Percentiles rank a stretch among this genome's conserved stretches.
These are phyloP conservation scores for Neurospora tetraspora DNA, from an alignment of 495 filamentous ascomycete genomes.

Conservation along the genomic window DNA sequence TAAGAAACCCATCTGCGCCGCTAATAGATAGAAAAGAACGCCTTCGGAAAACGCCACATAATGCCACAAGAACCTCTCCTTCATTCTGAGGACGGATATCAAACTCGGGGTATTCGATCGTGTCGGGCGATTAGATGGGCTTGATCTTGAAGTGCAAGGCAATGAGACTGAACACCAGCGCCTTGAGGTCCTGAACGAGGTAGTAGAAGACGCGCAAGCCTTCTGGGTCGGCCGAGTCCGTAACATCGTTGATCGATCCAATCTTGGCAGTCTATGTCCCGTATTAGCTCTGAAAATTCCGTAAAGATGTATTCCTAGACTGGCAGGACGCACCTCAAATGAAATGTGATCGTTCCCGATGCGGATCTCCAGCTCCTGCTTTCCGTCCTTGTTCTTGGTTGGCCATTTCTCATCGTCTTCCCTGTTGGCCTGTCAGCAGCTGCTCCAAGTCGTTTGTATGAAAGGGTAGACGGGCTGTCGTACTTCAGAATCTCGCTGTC, in stretches of 20 bases:
- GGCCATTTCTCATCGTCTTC: conserved; percentile 99
- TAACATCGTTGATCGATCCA: conserved; percentile 92
- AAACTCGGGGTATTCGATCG: neutral
- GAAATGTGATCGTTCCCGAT: conserved; percentile 95
- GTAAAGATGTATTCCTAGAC: neutral
- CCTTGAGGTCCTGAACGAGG: conserved; percentile 94
- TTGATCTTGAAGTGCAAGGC: conserved; percentile 98
- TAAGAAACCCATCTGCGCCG: neutral
- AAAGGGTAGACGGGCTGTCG: conserved; percentile 3
- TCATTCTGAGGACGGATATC: conserved; percentile 4
- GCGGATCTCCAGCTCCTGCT: conserved; percentile 93
- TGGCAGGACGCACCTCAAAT: conserved; percentile 61
- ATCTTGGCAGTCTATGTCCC: conserved; percentile 84
- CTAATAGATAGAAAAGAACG: neutral
- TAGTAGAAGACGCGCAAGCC: conserved; percentile 99
- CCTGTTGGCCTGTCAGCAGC: conserved; percentile 40
- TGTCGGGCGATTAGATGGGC: conserved; percentile 49
- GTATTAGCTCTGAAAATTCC: conserved; percentile 14
- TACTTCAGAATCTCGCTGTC: conserved; percentile 98
- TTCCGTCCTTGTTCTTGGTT: conserved; percentile 97
- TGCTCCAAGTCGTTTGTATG: neutral
- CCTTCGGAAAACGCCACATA: neutral
- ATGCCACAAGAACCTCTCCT: neutral
- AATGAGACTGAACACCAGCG: conserved; percentile 91
- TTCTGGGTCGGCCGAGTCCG: conserved; percentile 91